Evolutionary conservation across 495 filamentous ascomycete genomes (phyloP).

Genomic region (Aspergillus carlsbadensis): DNA sequence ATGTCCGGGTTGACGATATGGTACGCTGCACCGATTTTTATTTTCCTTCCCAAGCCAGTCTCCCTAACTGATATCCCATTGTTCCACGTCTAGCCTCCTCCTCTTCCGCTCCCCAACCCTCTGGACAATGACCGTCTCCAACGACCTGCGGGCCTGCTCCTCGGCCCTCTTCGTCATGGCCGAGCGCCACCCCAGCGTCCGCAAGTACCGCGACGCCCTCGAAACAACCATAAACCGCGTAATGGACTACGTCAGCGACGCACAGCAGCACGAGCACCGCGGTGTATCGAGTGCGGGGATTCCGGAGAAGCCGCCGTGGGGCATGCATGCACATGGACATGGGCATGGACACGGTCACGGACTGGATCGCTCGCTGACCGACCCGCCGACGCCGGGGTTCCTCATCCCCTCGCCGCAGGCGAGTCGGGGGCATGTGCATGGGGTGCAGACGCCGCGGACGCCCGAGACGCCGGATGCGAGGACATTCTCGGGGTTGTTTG

Average conservation of each 20-base stretch:
- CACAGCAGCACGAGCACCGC: not conserved
- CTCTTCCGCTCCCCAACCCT: conserved; percentile 28
- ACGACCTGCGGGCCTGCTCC: conserved; percentile 43
- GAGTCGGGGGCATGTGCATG: not conserved
- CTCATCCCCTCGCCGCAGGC: conserved; percentile 3
- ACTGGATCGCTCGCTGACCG: not conserved
- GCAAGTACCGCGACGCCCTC: conserved; percentile 43
- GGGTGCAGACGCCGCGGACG: not conserved
- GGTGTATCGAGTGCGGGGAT: too few species aligned
- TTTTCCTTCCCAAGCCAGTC: conserved; percentile 14
- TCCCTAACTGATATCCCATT: conserved; percentile 10
- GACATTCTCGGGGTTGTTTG: conserved; percentile 6
- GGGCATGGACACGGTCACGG: not conserved
- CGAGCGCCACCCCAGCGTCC: conserved; percentile 37
- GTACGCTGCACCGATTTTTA: conserved; percentile 9
- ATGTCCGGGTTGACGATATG: conserved; percentile 44
- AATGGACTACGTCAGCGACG: conserved; percentile 31
- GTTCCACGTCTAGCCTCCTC: conserved; percentile 15
- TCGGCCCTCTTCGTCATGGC: conserved; percentile 43
- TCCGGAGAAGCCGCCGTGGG: too few species aligned
- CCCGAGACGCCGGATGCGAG: not conserved
- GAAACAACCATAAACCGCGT: conserved; percentile 40
- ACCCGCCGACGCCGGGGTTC: conserved; percentile 2
- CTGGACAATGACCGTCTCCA: conserved; percentile 38
- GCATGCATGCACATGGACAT: not conserved